Base-by-base conservation (phyloP, 371 early-diverging fungal species). In the Sporodiniella umbellata region DNA sequence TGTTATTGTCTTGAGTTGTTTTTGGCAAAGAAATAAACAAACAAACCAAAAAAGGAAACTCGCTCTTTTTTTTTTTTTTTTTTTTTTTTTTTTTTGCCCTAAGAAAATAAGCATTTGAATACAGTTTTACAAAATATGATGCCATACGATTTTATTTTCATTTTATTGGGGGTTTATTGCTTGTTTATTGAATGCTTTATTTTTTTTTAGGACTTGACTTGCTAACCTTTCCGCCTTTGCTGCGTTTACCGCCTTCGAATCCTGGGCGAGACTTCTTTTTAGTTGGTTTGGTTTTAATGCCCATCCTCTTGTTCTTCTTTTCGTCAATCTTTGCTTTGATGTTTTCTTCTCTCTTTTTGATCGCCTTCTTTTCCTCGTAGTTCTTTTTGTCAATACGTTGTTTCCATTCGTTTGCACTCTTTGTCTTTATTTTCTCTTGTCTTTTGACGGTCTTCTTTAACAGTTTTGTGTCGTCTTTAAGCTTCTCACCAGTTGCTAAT, bases 371-470 rank as follows among this genome's bases (percentile, higher is more conserved):
- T 60, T 84, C 83, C 23, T 80, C 72, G 50, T 83, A 75, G 42
- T 72, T 75, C 28, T 88, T 79, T 40, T 80, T 77, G 12, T 85
- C 70, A 53, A 79, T 75, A 51, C 95, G 88, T 22, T 90, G 84
- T n/a, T 63, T 77, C 94, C 94, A 97, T 52, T 87, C 87, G 44
- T 84, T 72, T 18, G 79, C 65, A 57, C 87, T 87, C 86, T 90
- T 93, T 60, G 68, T 71, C 86, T 97, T 97, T 44, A 68, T 64
- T 59, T 86, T 79, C 57, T 90, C 86, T 56, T 86, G 80, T 51
- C 91, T 83, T 73, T 93, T 94, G 50, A 97, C 80, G 0, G 91
- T 88, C 80, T 93, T 93, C 68, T 94, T 93, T 49, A 97, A 68
- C 37, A 94, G 70, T 61, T 86, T 89, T 33, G 85, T 62, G 51